Conservation (phyloP, 257 asterid species). For the Nicotiana obtusifolia region DNA sequence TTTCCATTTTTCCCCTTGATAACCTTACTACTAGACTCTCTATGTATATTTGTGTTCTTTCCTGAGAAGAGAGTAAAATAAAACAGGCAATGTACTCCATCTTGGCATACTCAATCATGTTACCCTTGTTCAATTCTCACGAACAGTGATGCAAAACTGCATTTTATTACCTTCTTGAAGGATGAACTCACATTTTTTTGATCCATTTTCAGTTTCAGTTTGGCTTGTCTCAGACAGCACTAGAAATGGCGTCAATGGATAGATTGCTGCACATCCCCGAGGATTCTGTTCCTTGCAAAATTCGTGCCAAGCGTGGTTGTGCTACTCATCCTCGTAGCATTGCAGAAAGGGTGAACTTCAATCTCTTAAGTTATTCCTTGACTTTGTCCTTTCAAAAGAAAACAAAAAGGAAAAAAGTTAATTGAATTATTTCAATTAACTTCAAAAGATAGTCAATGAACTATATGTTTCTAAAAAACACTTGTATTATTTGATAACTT, state of each 20-base stretch:
- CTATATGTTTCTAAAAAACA: neutral
- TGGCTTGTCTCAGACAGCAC: conserved; percentile 50
- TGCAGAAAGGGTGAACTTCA: conserved; percentile 63
- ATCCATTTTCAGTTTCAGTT: conserved; percentile 52
- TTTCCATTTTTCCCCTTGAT: neutral
- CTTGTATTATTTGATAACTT: neutral
- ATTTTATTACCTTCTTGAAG: neutral
- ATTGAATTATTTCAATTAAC: too few relatives aligned
- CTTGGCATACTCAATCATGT: neutral
- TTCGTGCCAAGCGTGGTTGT: conserved; percentile 89
- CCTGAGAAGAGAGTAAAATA: neutral
- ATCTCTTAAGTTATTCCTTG: neutral
- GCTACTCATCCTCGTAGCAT: conserved; percentile 98
- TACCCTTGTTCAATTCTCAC: neutral
- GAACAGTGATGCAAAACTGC: neutral
- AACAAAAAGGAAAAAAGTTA: too few relatives aligned
- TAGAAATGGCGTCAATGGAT: conserved; percentile 65
- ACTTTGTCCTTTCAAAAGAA: neutral
- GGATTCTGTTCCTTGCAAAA: conserved; percentile 81
- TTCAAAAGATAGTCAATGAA: neutral
- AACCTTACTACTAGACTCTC: neutral
- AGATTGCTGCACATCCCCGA: conserved; percentile 65
- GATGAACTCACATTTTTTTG: neutral
- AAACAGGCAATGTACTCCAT: neutral
- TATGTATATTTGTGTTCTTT: neutral